A percentile compares a stretch with the other conserved stretches of the same genome.
Conservation (phyloP, 2,329 filamentous ascomycete species). For the Sphaerulina vaccinii region DNA sequence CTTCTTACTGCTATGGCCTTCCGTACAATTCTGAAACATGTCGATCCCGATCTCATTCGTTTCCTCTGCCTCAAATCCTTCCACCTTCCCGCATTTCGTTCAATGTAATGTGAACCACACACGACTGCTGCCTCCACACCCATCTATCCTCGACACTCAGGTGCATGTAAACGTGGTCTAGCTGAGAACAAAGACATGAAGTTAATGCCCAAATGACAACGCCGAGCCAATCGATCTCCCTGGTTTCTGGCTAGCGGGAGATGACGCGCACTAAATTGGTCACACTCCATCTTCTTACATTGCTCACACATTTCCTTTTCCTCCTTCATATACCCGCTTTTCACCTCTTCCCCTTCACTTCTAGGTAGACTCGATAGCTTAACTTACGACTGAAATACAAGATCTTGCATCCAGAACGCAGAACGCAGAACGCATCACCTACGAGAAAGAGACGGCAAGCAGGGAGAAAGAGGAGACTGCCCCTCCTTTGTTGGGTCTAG, state of each 20-base stretch:
- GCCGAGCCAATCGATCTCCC: slow-evolving; percentile 6
- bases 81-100: not conserved
- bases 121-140: not conserved
- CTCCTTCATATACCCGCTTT: slow-evolving; percentile 16
- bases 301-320: not conserved
- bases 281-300: slow-evolving; percentile 10
- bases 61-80: not conserved
- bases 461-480: slow-evolving; percentile 20
- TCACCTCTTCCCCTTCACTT: slow-evolving; percentile 17
- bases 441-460: slow-evolving; percentile 5
- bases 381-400: slow-evolving; percentile 27
- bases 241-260: slow-evolving; percentile 5
- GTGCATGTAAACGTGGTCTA: not conserved
- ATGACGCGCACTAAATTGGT: slow-evolving; percentile 15
- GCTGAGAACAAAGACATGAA: not conserved
- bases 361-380: slow-evolving; percentile 32
- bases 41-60: not conserved
- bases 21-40: not conserved
- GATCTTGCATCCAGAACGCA: slow-evolving; percentile 6
- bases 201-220: slow-evolving; percentile 7
- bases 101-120: not conserved
- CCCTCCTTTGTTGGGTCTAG: slow-evolving; percentile 16
- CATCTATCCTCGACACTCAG: not conserved
- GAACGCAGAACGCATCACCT: not conserved
- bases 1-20: not conserved